phyloP scores from a whole-genome alignment of 768 basidiomycete genomes.

The Hydnomerulius pinastri region DNA sequence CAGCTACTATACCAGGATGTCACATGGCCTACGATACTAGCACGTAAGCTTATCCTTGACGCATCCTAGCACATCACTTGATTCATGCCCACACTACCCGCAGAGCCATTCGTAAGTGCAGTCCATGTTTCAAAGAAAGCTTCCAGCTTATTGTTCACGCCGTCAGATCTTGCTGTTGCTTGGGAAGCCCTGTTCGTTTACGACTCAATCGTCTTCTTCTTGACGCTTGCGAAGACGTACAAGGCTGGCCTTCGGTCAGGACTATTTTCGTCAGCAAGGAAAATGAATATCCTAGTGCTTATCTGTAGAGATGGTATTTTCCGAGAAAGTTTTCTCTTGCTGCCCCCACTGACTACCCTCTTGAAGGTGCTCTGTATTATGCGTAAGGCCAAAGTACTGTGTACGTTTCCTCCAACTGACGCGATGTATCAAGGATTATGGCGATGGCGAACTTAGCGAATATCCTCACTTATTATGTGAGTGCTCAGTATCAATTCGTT shows the following conservation, averaged over 20 bases:
- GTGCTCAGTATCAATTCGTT: not conserved
- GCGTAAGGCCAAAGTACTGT: constrained; percentile 38
- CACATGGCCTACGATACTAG: constrained; percentile 7
- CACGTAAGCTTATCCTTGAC: not conserved
- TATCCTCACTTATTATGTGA: constrained; percentile 42
- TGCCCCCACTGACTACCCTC: not conserved
- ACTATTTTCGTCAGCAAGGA: constrained; percentile 17
- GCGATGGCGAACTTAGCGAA: constrained; percentile 52
- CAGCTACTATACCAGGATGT: constrained; percentile 32
- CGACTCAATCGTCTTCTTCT: constrained; percentile 47
- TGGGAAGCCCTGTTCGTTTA: constrained; percentile 56
- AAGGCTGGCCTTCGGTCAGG: constrained; percentile 31
- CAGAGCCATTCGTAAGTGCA: constrained; percentile 11
- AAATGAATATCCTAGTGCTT: constrained; percentile 41
- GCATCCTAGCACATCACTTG: not conserved
- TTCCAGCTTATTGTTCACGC: not conserved
- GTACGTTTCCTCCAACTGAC: not conserved
- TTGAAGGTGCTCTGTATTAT: constrained; percentile 54
- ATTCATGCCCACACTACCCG: not conserved
- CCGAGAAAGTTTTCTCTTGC: not conserved
- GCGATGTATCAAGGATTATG: constrained; percentile 44
- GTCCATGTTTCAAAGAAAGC: not conserved
- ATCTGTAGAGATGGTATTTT: constrained; percentile 52
- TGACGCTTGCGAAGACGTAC: constrained; percentile 51
- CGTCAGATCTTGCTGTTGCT: constrained; percentile 31